Percentiles rank a stretch among this genome's conserved stretches.
These are phyloP conservation scores for Trichoderma reesei DNA, from an alignment of 495 filamentous ascomycete genomes.

Conservation along the genomic window DNA sequence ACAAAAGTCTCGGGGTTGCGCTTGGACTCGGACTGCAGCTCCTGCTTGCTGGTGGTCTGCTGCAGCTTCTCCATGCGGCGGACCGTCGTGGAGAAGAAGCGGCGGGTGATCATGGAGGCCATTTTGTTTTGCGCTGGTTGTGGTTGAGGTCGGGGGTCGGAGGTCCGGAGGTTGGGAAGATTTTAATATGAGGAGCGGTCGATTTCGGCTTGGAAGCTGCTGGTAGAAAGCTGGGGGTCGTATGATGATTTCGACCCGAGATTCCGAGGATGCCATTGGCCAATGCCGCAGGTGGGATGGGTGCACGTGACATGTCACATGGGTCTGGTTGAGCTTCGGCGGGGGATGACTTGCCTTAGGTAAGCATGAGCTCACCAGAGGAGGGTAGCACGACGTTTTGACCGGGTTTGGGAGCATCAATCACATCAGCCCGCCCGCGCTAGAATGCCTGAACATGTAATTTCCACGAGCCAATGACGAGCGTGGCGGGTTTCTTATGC, in stretches of 20 bases:
- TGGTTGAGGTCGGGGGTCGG: background rate
- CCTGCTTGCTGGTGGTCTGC: conserved; percentile 27
- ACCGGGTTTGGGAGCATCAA: no score
- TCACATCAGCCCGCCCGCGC: background rate
- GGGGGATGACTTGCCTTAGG: background rate
- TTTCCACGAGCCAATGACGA: background rate
- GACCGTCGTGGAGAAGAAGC: conserved; percentile 37
- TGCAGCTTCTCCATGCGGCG: conserved; percentile 33
- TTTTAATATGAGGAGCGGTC: no score
- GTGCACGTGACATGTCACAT: conserved; percentile 2
- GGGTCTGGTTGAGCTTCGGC: background rate
- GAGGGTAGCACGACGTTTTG: no score
- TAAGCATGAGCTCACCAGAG: conserved; percentile 7
- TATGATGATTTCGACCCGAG: conserved; percentile 9
- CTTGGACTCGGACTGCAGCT: conserved; percentile 39
- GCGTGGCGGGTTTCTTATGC: background rate
- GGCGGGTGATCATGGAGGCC: conserved; percentile 36
- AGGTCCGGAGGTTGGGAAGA: background rate
- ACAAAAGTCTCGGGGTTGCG: conserved; percentile 44
- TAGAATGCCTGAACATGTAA: background rate
- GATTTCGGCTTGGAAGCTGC: no score
- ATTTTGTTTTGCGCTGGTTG: conserved; percentile 19
- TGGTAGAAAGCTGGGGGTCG: background rate
- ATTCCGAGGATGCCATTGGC: conserved; percentile 11
- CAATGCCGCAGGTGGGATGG: conserved; percentile 10